Conservation (phyloP, 73 alveolate species). For the Diophrys sp. region DNA sequence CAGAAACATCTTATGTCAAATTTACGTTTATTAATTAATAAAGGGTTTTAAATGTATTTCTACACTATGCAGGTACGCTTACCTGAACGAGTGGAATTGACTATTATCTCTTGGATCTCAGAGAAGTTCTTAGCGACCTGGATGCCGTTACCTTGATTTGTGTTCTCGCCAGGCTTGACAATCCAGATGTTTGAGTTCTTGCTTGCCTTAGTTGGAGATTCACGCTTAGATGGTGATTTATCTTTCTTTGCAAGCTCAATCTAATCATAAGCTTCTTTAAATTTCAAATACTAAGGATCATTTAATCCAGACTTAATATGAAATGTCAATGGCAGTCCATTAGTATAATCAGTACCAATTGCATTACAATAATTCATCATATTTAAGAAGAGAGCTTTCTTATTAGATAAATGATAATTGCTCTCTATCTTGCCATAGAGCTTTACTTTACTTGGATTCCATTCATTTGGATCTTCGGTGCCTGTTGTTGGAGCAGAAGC, state of each 20-base stretch:
- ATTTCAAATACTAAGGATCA: constrained; percentile 40
- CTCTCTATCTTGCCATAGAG: constrained; percentile 29
- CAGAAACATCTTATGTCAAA: constrained; percentile 93
- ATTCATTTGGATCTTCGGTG: constrained; percentile 4
- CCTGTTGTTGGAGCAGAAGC: not conserved
- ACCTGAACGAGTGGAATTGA: not conserved
- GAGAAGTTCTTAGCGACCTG: constrained; percentile 26
- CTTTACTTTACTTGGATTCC: constrained; percentile 5
- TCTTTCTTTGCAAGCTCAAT: not conserved
- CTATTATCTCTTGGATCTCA: constrained; percentile 38
- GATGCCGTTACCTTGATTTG: constrained; percentile 65
- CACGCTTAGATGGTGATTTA: not conserved
- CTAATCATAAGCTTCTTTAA: constrained; percentile 16
- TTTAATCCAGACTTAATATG: constrained; percentile 34
- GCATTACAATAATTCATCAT: constrained; percentile 42
- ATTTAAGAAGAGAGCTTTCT: constrained; percentile 45
- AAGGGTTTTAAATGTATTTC: constrained; percentile 93
- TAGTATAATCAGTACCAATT: constrained; percentile 10
- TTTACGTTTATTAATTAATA: constrained; percentile 87
- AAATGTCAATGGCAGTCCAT: constrained; percentile 39
- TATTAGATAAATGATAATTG: constrained; percentile 36
- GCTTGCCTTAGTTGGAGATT: not conserved
- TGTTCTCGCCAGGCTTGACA: constrained; percentile 60
- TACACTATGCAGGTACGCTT: constrained; percentile 74
- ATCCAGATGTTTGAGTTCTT: constrained; percentile 44